These are phyloP conservation scores for Curvularia sp. DNA, from an alignment of 2,329 filamentous ascomycete genomes.

Conservation along the genomic window DNA sequence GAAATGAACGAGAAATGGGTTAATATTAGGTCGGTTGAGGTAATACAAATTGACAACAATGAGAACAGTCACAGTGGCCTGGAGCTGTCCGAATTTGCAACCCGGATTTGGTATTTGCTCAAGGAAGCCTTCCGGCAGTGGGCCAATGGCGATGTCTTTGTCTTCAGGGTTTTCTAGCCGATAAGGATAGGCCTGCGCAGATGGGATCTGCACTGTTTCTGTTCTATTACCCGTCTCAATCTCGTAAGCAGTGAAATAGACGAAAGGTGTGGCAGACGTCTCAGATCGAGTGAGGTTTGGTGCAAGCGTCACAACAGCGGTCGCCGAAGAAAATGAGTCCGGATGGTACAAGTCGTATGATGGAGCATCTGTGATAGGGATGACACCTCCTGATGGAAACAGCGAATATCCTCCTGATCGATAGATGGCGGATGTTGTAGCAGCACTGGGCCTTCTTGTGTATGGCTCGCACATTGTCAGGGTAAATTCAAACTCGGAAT, in stretches of 20 bases:
- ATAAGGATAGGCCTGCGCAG: conserved; percentile 50
- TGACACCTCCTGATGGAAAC: conserved; percentile 33
- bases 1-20: conserved; percentile 40
- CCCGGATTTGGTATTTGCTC: conserved; percentile 42
- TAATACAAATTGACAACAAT: conserved; percentile 54
- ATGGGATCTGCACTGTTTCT: conserved; percentile 44
- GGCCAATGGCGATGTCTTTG: conserved; percentile 36
- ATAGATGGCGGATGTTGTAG: conserved; percentile 40
- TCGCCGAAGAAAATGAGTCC: conserved; percentile 27
- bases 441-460: conserved; percentile 42
- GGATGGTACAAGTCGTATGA: conserved; percentile 26
- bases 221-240: conserved; percentile 49
- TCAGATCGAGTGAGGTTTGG: conserved; percentile 34
- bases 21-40: conserved; percentile 20
- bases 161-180: conserved; percentile 41
- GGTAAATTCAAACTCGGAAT: conserved; percentile 32
- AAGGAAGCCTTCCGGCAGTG: conserved; percentile 49
- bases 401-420: conserved; percentile 29
- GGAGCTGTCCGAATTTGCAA: conserved; percentile 48
- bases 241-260: conserved; percentile 55
- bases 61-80: conserved; percentile 53
- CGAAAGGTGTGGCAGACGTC: conserved; percentile 51
- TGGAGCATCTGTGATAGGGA: conserved; percentile 25
- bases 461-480: conserved; percentile 35
- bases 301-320: conserved; percentile 33